Conservation (phyloP, 148 eudicot species). For the Selenicereus undatus region DNA sequence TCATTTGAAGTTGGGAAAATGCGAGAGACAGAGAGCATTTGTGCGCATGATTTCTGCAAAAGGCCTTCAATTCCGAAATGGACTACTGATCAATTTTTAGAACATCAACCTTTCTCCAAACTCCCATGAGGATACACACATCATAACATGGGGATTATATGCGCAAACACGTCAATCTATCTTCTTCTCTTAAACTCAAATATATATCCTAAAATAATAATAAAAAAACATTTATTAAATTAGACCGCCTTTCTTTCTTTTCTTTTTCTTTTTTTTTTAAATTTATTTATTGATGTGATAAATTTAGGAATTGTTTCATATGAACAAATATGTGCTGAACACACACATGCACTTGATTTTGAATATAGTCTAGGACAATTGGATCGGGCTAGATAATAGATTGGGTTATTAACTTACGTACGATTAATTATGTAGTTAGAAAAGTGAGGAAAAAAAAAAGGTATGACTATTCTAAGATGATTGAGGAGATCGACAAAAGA, state of each 20-base stretch:
- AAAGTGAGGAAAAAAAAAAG: background rate
- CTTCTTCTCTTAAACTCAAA: background rate
- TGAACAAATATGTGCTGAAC: too few species aligned
- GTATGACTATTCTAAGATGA: slow-evolving; percentile 4
- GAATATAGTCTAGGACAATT: too few species aligned
- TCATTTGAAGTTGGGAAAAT: background rate
- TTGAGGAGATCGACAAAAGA: slow-evolving; percentile 3
- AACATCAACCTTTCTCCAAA: background rate
- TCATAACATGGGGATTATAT: background rate
- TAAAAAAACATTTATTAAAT: background rate
- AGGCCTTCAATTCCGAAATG: background rate
- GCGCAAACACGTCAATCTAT: background rate
- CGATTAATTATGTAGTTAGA: too few species aligned
- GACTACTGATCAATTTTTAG: background rate
- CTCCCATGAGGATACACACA: slow-evolving; percentile 10
- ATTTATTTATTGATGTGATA: background rate
- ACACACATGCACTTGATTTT: too few species aligned
- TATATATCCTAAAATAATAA: too few species aligned
- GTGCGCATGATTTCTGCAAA: slow-evolving; percentile 15
- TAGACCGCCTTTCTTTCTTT: background rate
- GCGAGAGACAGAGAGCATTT: background rate
- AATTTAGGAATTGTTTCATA: too few species aligned
- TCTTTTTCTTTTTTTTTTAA: too few species aligned
- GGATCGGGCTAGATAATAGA: too few species aligned
- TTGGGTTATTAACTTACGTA: too few species aligned